Evolutionary conservation across 2,329 filamentous ascomycete species (phyloP).

Genomic region (Trichophyton benhamiae): DNA sequence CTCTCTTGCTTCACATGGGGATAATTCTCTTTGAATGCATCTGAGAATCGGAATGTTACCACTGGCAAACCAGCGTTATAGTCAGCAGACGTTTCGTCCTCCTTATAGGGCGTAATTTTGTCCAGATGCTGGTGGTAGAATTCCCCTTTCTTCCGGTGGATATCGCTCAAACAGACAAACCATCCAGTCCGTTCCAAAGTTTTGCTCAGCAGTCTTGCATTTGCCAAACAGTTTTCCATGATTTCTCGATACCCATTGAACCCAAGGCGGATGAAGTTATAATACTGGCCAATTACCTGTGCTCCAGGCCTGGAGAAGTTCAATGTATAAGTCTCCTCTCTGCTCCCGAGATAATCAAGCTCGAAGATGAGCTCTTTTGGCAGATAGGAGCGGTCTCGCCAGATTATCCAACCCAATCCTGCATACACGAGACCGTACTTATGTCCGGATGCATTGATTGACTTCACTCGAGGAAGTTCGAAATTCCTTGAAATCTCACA

Average conservation of each 20-base stretch:
- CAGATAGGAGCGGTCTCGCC: conserved; percentile 52
- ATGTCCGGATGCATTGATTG: conserved; percentile 47
- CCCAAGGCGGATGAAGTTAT: conserved; percentile 59
- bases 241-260: conserved; percentile 51
- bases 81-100: conserved; percentile 43
- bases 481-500: conserved; percentile 27
- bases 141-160: conserved; percentile 47
- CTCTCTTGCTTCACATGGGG: conserved; percentile 53
- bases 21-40: conserved; percentile 49
- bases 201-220: conserved; percentile 52
- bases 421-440: conserved; percentile 48
- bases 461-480: conserved; percentile 26
- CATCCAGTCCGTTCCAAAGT: conserved; percentile 53
- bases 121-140: conserved; percentile 32
- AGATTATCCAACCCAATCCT: conserved; percentile 59
- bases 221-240: conserved; percentile 53
- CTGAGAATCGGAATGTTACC: conserved; percentile 53
- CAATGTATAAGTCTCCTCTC: conserved; percentile 56
- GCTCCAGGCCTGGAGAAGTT: conserved; percentile 62
- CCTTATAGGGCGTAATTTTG: conserved; percentile 29
- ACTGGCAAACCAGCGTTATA: conserved; percentile 56
- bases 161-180: conserved; percentile 54
- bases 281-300: conserved; percentile 60
- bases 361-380: conserved; percentile 59
- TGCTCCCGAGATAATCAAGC: conserved; percentile 59